Evolutionary conservation across 345 rosid species (phyloP), one percentile per base, ranked within the genome.

Genomic region (Linum tenue): DNA sequence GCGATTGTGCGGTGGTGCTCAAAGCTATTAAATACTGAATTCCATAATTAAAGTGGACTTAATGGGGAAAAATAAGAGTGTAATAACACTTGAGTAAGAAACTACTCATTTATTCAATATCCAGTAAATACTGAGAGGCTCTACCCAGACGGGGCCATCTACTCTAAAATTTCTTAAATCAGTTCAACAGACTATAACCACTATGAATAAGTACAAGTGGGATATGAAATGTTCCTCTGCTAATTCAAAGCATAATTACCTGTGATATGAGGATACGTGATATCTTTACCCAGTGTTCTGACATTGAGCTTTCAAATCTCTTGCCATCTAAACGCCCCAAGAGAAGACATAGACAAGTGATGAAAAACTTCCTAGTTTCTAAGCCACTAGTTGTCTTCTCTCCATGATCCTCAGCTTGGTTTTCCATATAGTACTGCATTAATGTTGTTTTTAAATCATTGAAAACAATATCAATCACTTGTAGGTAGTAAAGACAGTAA

Each of bases 341-440:
- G 37, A 92, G 75, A 70, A 92, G 98, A 82, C 98, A 92, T 67
- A 92, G 69, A 77, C 96, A 87, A 71, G 77, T 86, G 50, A 89
- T 69, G 80, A 92, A 92, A 81, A 92, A 89, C 67, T 82, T 87
- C 56, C 77, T 82, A 69, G 89, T 92, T 80, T 84, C 91, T 50
- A 79, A 60, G 70, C 86, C 72, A 75, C 78, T 77, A 63, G 67
- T 80, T 73, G 78, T 81, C 63, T 76, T 69, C 67, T 75, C 82
- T 64, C 65, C 56, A 66, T 71, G 44, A 72, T 70, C 84, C 75
- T 85, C 79, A 58, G 78, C 56, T 64, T 73, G 64, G 70, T 75
- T 82, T 56, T 86, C 84, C 56, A 85, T 79, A 71, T 81, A 82
- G 73, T 76, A 82, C 96, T 86, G 89, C 85, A 78, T 43, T 43